Evolutionary conservation across 75 land plant genomes (phyloP).

Genomic region (Azolla pinnata): DNA sequence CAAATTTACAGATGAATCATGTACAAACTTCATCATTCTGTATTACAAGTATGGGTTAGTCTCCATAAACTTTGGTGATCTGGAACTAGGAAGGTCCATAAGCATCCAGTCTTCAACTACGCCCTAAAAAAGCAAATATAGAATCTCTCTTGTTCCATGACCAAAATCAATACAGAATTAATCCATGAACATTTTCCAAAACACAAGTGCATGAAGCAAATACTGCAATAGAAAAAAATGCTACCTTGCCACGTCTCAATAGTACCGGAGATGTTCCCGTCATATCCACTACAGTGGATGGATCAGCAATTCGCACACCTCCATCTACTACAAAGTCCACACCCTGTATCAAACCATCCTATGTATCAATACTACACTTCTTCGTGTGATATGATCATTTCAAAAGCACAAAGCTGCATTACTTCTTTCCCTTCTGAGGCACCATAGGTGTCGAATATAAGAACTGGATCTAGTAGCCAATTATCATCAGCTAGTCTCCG

Average conservation of each 20-base stretch:
- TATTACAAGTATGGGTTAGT: no score
- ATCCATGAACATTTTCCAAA: no score
- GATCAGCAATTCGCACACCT: constrained; percentile 75
- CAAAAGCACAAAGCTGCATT: neutral
- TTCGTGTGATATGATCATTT: neutral
- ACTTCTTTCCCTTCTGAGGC: constrained; percentile 52
- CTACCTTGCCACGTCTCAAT: constrained; percentile 83
- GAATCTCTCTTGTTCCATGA: no score
- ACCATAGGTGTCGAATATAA: constrained; percentile 74
- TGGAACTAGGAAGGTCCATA: no score
- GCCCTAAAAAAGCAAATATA: no score
- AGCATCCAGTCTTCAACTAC: no score
- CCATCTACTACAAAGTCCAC: constrained; percentile 92
- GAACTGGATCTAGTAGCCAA: constrained; percentile 80
- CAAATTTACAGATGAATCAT: no score
- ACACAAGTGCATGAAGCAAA: no score
- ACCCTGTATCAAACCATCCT: constrained; percentile 37
- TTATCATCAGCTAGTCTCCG: constrained; percentile 53
- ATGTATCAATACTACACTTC: neutral
- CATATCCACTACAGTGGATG: constrained; percentile 93
- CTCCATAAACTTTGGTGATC: no score
- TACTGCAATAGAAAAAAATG: no score
- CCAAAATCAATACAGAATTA: no score
- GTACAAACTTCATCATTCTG: no score
- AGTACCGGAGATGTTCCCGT: constrained; percentile 54